A percentile compares a stretch with the other conserved stretches of the same genome.
Evolutionary conservation across 768 basidiomycete species (phyloP).

Genomic region (Lentinula edodes): DNA sequence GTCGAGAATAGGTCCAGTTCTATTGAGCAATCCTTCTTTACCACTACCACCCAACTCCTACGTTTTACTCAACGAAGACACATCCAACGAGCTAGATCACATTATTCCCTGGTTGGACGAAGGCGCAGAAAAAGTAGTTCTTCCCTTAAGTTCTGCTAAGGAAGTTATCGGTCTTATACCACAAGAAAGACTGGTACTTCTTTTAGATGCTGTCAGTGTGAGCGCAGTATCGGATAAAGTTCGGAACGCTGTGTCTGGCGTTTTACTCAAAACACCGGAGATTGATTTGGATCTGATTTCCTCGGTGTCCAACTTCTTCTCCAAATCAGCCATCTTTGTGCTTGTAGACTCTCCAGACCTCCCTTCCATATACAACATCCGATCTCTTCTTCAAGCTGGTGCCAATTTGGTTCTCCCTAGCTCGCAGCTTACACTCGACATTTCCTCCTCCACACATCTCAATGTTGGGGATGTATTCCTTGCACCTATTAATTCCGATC

Average conservation of each 20-base stretch:
- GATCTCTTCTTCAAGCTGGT: conserved; percentile 51
- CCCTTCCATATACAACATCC: conserved; percentile 56
- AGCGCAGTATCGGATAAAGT: conserved; percentile 73
- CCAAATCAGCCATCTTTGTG: conserved; percentile 57
- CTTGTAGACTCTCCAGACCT: conserved; percentile 41
- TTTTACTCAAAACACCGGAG: conserved; percentile 69
- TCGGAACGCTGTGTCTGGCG: conserved; percentile 69
- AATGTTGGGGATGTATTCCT: conserved; percentile 85
- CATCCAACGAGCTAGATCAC: conserved; percentile 43
- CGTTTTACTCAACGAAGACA: conserved; percentile 50
- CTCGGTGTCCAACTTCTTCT: conserved; percentile 72
- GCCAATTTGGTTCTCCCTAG: conserved; percentile 70
- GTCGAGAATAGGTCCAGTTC: conserved; percentile 71
- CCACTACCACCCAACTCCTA: conserved; percentile 35
- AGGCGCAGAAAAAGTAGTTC: conserved; percentile 77
- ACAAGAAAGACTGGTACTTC: conserved; percentile 64
- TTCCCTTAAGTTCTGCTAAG: conserved; percentile 61
- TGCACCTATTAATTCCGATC: conserved; percentile 75
- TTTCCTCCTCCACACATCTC: conserved; percentile 52
- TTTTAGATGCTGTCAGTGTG: conserved; percentile 68
- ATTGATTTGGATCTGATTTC: conserved; percentile 73
- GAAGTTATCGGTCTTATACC: conserved; percentile 66
- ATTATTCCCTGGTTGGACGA: conserved; percentile 65
- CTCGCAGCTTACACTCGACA: conserved; percentile 56
- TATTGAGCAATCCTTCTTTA: conserved; percentile 38